These are phyloP conservation scores for Tetraselmis chui DNA, from an alignment of 139 green algal genomes.

Conservation along the genomic window DNA sequence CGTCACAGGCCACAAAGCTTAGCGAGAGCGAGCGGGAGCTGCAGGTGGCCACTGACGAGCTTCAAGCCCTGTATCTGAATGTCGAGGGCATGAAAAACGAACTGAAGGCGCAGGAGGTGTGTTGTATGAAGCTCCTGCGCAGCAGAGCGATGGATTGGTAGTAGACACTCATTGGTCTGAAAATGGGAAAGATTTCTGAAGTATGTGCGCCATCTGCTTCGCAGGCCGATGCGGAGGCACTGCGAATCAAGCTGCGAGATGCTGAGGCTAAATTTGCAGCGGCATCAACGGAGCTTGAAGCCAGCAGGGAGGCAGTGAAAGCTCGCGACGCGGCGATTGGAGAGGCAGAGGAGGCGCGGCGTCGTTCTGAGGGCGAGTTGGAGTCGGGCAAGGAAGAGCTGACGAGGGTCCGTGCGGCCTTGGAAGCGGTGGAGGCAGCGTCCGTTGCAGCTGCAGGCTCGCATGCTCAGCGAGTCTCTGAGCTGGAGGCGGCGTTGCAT, in stretches of 20 bases:
- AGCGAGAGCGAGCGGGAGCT: neutral
- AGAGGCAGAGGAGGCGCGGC: neutral
- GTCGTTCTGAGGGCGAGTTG: no score
- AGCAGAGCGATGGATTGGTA: no score
- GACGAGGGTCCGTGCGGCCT: neutral
- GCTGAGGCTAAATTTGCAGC: neutral
- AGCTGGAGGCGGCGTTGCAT: neutral
- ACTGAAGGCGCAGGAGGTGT: neutral
- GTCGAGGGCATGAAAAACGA: neutral
- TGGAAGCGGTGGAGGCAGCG: neutral
- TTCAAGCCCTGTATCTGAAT: neutral
- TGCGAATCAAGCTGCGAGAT: neutral
- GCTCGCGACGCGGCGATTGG: neutral
- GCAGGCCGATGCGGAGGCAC: neutral
- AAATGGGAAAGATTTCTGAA: no score
- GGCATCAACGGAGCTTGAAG: neutral
- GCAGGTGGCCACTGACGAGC: neutral
- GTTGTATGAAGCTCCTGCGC: no score
- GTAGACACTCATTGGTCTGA: no score
- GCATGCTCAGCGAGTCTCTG: neutral
- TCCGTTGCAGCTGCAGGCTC: no score
- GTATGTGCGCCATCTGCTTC: no score
- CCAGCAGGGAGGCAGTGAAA: neutral
- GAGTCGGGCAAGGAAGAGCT: no score
- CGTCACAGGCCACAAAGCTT: neutral